Conservation (phyloP, 331 rosid species). For the Telfairia occidentalis region DNA sequence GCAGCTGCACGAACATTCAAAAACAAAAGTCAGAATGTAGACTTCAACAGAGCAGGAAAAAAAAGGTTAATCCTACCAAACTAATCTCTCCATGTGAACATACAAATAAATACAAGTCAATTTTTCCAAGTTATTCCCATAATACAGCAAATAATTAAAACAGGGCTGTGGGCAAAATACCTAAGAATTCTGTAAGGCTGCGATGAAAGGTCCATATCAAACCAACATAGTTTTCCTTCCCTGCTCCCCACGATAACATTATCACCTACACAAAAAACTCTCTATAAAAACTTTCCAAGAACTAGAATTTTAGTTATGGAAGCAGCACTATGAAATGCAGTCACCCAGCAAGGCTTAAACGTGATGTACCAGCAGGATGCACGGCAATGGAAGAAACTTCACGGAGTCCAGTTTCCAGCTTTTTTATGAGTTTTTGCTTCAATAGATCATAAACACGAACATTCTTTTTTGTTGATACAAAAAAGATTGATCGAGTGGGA, state of each 20-base stretch:
- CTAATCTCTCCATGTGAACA: neutral
- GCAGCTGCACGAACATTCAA: slow-evolving; percentile 45
- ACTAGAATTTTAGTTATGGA: neutral
- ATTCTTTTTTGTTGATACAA: slow-evolving; percentile 57
- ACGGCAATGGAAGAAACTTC: slow-evolving; percentile 82
- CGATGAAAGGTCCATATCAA: slow-evolving; percentile 94
- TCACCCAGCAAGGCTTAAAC: neutral
- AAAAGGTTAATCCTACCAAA: neutral
- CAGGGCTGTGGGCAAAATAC: slow-evolving; percentile 31
- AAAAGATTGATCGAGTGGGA: slow-evolving; percentile 67
- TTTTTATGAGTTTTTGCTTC: slow-evolving; percentile 46
- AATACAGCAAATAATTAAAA: neutral
- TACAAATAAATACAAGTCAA: neutral
- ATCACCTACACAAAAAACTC: slow-evolving; percentile 53
- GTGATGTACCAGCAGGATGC: slow-evolving; percentile 74
- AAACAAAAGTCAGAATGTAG: slow-evolving; percentile 8
- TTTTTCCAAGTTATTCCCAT: neutral
- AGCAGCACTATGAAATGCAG: neutral
- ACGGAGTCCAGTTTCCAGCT: slow-evolving; percentile 79
- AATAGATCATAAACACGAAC: slow-evolving; percentile 70
- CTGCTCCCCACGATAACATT: slow-evolving; percentile 90
- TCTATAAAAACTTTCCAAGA: neutral
- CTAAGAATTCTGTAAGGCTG: slow-evolving; percentile 58
- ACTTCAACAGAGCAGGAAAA: neutral
- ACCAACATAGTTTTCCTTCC: slow-evolving; percentile 96